Evolutionary conservation across 73 alveolate species (phyloP).

Genomic region (Halteria grandinella): DNA sequence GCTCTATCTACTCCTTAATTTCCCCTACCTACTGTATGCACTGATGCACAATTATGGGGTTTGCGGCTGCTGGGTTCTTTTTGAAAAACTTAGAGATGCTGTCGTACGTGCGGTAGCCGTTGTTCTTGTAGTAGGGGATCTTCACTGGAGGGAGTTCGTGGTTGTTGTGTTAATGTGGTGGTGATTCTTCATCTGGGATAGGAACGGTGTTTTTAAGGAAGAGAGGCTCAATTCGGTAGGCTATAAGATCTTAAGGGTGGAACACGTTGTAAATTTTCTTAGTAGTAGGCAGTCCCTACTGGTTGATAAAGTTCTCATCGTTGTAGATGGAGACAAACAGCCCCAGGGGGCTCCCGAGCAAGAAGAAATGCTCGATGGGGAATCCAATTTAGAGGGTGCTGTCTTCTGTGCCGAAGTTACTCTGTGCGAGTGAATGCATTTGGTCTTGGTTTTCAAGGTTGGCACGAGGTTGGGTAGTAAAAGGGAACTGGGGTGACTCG

Average conservation of each 20-base stretch:
- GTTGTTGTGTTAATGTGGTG: no score
- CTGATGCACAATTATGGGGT: no score
- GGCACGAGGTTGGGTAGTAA: no score
- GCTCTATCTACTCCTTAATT: no score
- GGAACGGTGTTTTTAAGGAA: no score
- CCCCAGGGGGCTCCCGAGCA: slow-evolving; percentile 48
- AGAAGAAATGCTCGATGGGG: slow-evolving; percentile 26
- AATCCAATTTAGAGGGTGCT: slow-evolving; percentile 10
- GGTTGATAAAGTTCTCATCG: slow-evolving; percentile 43
- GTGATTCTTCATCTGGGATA: no score
- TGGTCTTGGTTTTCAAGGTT: no score
- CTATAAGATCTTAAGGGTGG: slow-evolving; percentile 71
- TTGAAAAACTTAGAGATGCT: slow-evolving; percentile 28
- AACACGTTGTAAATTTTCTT: slow-evolving; percentile 62
- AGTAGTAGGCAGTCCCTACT: slow-evolving; percentile 22
- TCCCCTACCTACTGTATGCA: no score
- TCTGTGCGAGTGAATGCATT: no score
- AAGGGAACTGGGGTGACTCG: no score
- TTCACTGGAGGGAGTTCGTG: slow-evolving; percentile 54
- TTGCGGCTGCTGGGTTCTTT: slow-evolving; percentile 39
- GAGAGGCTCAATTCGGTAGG: slow-evolving; percentile 68
- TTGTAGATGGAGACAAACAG: slow-evolving; percentile 24
- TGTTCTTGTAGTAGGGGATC: slow-evolving; percentile 36
- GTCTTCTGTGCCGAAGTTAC: no score
- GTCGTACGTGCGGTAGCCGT: slow-evolving; percentile 35